phyloP scores from a whole-genome alignment of 2,329 filamentous ascomycete species.

The Rasamsonia emersonii region DNA sequence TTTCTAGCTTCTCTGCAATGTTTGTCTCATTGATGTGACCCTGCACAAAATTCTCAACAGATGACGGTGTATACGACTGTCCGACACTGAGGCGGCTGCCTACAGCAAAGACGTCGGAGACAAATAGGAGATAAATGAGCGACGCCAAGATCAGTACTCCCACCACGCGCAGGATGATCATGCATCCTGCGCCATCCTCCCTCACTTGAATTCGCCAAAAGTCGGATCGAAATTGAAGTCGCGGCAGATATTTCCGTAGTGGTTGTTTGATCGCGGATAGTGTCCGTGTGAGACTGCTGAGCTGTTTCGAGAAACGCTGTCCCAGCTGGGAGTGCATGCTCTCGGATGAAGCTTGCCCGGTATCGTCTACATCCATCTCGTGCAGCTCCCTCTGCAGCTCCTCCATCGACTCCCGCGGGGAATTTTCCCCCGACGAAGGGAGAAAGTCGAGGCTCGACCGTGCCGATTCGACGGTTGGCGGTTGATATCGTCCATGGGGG shows the following conservation, averaged over 20 bases:
- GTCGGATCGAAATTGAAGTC: constrained; percentile 32
- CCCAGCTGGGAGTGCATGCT: constrained; percentile 33
- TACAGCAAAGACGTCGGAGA: constrained; percentile 70
- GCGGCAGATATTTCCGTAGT: constrained; percentile 37
- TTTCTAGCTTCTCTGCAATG: constrained; percentile 64
- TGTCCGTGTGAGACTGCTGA: constrained; percentile 48
- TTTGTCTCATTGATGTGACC: constrained; percentile 59
- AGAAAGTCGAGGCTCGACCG: constrained; percentile 53
- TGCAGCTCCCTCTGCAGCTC: constrained; percentile 74
- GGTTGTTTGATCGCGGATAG: constrained; percentile 50
- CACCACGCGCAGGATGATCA: constrained; percentile 64
- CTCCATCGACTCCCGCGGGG: constrained; percentile 47
- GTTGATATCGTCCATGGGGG: constrained; percentile 54
- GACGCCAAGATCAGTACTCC: constrained; percentile 67
- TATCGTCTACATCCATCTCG: constrained; percentile 79
- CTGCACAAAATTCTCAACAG: constrained; percentile 67
- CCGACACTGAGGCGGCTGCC: constrained; percentile 55
- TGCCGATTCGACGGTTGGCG: constrained; percentile 75
- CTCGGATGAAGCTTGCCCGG: constrained; percentile 26
- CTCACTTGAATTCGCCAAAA: constrained; percentile 25
- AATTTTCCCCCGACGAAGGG: constrained; percentile 47
- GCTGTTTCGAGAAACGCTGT: constrained; percentile 47
- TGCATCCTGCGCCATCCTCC: constrained; percentile 46
- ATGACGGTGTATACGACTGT: constrained; percentile 75
- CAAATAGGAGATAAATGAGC: constrained; percentile 75